Base-by-base conservation (phyloP, 257 asterid genomes). In the Eustoma russellianum region DNA sequence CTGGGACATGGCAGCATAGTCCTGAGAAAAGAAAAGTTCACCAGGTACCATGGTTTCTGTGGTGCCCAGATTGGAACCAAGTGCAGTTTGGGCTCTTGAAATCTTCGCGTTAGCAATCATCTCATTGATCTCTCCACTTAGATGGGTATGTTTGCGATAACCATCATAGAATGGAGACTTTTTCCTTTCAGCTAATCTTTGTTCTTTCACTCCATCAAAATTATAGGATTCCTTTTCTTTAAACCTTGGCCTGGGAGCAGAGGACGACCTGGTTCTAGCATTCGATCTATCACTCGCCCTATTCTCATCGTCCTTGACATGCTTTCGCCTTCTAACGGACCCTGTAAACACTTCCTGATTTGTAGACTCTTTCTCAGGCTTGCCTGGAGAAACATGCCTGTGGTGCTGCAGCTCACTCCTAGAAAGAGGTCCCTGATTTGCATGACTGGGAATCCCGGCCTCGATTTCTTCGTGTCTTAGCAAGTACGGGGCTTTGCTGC, bases 31-130 rank as follows among this genome's bases (percentile, higher is more conserved):
- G 89, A 82, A 85, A 52, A 85, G 74, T 49, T 77, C 85, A 52
- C 90, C 91, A 1, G 85, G 91, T 13, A 83, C 69, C 41, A 77
- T 64, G 18, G 95, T 73, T 13, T 80, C 95, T n/a, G 79, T 74
- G 76, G 89, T 85, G 40, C 71, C 73, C 11, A 70, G 63, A 60
- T 57, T 53, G 17, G 58, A 54, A 59, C 18, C 67, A 33, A 49
- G 30, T 35, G 48, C 67, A 40, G 59, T 55, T 43, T 55, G 43
- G 8, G 60, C 73, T 51, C 59, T 64, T 8, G 79, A 70, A 59
- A 79, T 49, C 67, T 69, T 82, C 15, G 77, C 84, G 45, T 76
- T 70, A 0, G 85, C 89, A 16, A 79, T 72, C 62, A 79, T 85
- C 74, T 79, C 93, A 33, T 82, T 82, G 68, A 82, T 77, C 70